Conservation (phyloP, 139 green algal species). For the Pleodorina starrii region DNA sequence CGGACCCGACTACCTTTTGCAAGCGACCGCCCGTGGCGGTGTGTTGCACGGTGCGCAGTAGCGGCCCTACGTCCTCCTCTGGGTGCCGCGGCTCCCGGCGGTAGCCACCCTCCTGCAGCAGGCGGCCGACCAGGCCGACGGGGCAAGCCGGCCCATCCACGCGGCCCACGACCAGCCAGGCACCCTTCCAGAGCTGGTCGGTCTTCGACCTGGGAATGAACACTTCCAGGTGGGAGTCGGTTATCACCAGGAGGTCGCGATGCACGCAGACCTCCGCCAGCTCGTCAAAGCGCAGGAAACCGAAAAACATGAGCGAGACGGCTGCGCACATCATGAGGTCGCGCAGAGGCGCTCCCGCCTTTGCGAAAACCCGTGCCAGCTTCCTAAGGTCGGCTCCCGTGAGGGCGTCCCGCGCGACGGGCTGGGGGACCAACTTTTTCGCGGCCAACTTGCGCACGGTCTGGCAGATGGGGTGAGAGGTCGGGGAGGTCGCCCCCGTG, state of each 20-base stretch:
- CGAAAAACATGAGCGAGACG: background rate
- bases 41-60: background rate
- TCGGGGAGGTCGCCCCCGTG: background rate
- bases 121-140: background rate
- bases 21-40: background rate
- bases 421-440: background rate
- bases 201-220: constrained; percentile 26
- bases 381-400: background rate
- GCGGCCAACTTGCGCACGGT: background rate
- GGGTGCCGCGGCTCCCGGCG: background rate
- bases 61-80: background rate
- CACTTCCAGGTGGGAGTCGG: background rate
- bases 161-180: background rate
- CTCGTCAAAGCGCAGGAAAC: background rate
- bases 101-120: background rate
- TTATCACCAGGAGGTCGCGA: background rate
- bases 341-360: background rate
- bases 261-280: background rate
- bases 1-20: background rate
- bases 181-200: background rate
- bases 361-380: background rate
- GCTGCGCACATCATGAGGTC: background rate
- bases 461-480: background rate
- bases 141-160: background rate
- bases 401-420: background rate